Base-by-base conservation (phyloP, 208 protist genomes). In the Acanthamoeba culbertsoni region DNA sequence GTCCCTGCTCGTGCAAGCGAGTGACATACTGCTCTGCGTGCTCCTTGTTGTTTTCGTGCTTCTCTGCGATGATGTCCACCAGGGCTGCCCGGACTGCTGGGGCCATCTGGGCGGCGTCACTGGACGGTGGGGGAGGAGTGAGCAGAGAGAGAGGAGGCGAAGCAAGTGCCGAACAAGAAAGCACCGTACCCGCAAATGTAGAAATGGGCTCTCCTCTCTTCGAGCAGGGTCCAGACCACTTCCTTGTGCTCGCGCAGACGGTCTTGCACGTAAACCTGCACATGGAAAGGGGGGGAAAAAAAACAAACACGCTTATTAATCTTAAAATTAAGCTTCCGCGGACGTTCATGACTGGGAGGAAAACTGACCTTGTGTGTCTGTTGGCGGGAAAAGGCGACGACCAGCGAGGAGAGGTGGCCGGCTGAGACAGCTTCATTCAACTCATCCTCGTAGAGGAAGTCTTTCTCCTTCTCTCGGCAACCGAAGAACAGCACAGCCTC, bases 391-490 rank as follows among this genome's bases (percentile, higher is more conserved):
- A 96, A 96, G 35, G 79, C 62, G 6, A 94, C 82, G 12, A 40
- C 57, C 16, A 95, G 33, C 12, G 82, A 45, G 2, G 28, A 51
- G 1, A 96, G 35, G 35, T 42, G n/a, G 31, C 93, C 79, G 7
- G 37, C 40, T 18, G 59, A 23, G 46, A 45, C 1, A 35, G 86
- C 53, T 0, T 37, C n/a, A 40, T 90, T 82, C 33, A 95, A 86
- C 86, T 96, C 95, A 7, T 95, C 77, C 37, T 46, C 31, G 90
- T 96, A 96, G 1, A 96, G 14, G 46, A 94, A 96, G 77, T 96
- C 95, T 33, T 59, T 92, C 14, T 48, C n/a, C 45, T 43, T 12
- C 42, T 93, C 20, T 53, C 95, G 57, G 68, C 94, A 95, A 20
- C 95, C 95, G 93, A 96, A 96, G 71, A 93, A 96, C 40, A 96